Evolutionary conservation across 371 early-diverging fungal species (phyloP), one percentile per base, ranked within the genome.

Genomic region (Dipsacomyces acuminosporus): DNA sequence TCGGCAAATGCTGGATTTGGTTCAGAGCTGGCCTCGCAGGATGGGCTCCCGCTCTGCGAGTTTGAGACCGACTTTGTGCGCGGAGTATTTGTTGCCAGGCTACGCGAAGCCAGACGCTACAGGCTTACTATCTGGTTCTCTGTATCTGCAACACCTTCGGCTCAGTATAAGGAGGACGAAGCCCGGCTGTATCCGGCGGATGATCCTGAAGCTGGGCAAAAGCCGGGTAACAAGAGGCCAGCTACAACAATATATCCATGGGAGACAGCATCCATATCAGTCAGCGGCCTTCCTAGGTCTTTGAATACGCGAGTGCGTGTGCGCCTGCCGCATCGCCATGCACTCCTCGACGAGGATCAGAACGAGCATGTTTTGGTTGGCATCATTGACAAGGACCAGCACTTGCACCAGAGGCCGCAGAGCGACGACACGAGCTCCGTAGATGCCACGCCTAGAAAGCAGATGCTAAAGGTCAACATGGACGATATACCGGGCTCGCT

Each of bases 271-370:
- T 20, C 35, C 22, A 33, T 48, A 20, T 15, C 34, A n/a, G 13
- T 55, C 33, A 17, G 23, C 17, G 55, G 55, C 34, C 47, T 55
- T 15, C 55, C 55, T 14, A 47, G 55, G 11, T 44, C 55, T 9
- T 19, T 55, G n/a, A 33, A 41, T 17, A 48, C 55, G 7, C 47
- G 48, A 1, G 55, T 55, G 18, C 48, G 55, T 20, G 42, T 55
- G 30, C 55, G 55, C 41, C 26, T 55, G 48, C 55, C 55, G 20
- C 55, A 55, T 33, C 55, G 55, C 42, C 46, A 20, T 40, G 19
- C 18, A 20, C 34, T 34, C 15, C 23, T 34, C 20, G 36, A 14
- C 15, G 36, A 13, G 3, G 48, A 48, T 15, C 20, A 20, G 1
- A 34, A 35, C 19, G 48, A 34, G 35, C 25, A 6, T 5, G 34